phyloP scores from a whole-genome alignment of 306 rosid species.

The Rosa lucieae region DNA sequence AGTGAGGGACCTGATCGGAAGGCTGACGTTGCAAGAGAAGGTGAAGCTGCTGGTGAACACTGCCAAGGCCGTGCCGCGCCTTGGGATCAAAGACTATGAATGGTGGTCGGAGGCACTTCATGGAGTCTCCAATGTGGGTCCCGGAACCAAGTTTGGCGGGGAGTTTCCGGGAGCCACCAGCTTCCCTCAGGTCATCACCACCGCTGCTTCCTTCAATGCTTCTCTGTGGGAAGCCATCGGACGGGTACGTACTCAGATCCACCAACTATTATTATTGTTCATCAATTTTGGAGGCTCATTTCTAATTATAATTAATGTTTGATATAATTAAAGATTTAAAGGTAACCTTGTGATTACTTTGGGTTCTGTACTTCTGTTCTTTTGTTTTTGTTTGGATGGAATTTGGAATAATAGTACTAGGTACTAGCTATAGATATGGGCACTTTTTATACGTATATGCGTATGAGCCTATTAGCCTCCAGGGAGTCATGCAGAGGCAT shows the following conservation, averaged over 20 bases:
- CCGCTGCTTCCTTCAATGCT: constrained; percentile 89
- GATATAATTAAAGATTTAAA: not conserved
- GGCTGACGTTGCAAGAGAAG: constrained; percentile 77
- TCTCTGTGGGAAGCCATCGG: constrained; percentile 91
- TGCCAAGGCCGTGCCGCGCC: constrained; percentile 67
- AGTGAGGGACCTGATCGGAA: constrained; percentile 68
- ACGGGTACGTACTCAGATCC: constrained; percentile 47
- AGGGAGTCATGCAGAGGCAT: not conserved
- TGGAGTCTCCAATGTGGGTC: constrained; percentile 90
- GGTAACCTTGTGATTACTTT: not conserved
- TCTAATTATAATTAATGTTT: not conserved
- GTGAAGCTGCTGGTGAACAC: constrained; percentile 56
- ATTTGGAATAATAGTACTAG: not conserved
- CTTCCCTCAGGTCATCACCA: constrained; percentile 95
- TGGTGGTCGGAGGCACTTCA: constrained; percentile 99
- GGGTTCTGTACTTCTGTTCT: not conserved
- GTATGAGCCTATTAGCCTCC: not conserved
- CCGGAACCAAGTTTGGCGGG: constrained; percentile 64
- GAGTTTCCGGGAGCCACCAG: constrained; percentile 76
- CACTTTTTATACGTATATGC: not conserved
- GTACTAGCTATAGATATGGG: not conserved
- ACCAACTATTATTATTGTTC: not conserved
- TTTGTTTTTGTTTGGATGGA: constrained; percentile 4
- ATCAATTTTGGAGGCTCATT: not conserved
- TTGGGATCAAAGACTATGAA: constrained; percentile 78